phyloP scores from a whole-genome alignment of 345 rosid species.

The Camelina laxa region DNA sequence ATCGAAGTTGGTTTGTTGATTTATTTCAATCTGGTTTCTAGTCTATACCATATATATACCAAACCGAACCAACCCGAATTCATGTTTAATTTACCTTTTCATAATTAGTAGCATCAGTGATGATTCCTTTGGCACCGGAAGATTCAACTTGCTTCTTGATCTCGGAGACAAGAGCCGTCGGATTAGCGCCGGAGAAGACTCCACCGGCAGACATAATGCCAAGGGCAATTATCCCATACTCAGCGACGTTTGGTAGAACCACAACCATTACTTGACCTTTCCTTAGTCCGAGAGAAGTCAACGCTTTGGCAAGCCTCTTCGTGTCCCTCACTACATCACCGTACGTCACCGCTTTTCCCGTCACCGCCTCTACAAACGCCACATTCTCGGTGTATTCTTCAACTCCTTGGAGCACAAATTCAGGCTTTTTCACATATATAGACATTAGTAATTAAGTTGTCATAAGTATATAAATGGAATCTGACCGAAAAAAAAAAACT shows the following conservation, averaged over 20 bases:
- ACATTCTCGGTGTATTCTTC: conserved; percentile 69
- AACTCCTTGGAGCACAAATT: conserved; percentile 81
- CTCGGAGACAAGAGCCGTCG: conserved; percentile 72
- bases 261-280: conserved; percentile 85
- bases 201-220: conserved; percentile 95
- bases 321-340: conserved; percentile 70
- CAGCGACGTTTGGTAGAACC: conserved; percentile 86
- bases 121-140: conserved; percentile 81
- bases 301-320: conserved; percentile 71
- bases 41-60: not conserved
- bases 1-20: not conserved
- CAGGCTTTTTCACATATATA: conserved; percentile 46
- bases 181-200: conserved; percentile 92
- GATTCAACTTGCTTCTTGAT: conserved; percentile 81
- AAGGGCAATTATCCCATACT: conserved; percentile 78
- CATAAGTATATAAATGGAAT: not conserved
- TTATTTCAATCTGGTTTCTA: not conserved
- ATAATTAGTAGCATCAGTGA: conserved; percentile 62
- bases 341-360: conserved; percentile 72
- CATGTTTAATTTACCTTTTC: conserved; percentile 59
- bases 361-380: conserved; percentile 83
- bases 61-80: not conserved
- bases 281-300: conserved; percentile 79
- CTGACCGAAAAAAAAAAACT: not conserved
- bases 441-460: not conserved